These are phyloP conservation scores for Bipolaris sorokiniana DNA, from an alignment of 2,329 filamentous ascomycete species.

Conservation along the genomic window DNA sequence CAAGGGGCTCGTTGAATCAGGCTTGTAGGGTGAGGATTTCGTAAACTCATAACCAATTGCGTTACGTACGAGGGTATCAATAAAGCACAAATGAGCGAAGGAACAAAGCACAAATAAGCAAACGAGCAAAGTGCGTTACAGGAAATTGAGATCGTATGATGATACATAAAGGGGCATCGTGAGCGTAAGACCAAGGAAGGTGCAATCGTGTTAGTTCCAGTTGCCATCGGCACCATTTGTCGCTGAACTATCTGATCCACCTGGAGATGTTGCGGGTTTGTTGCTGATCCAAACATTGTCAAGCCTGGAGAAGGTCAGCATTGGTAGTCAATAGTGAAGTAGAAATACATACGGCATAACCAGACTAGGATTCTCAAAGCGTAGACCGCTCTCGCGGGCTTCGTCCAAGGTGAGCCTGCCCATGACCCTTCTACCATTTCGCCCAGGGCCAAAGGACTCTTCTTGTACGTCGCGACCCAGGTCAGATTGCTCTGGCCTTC, in stretches of 20 bases:
- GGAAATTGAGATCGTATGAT: slow-evolving; percentile 14
- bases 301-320: slow-evolving; percentile 56
- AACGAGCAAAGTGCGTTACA: slow-evolving; percentile 2
- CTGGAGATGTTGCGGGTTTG: slow-evolving; percentile 34
- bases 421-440: slow-evolving; percentile 12
- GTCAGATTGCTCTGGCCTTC: slow-evolving; percentile 63
- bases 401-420: slow-evolving; percentile 72
- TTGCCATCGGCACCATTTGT: slow-evolving; percentile 27
- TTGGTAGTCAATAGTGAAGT: background rate
- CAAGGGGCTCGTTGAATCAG: background rate
- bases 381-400: slow-evolving; percentile 69
- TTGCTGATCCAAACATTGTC: slow-evolving; percentile 70
- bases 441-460: slow-evolving; percentile 30
- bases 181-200: slow-evolving; percentile 7
- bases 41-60: slow-evolving; percentile 3
- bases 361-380: slow-evolving; percentile 79
- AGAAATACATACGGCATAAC: slow-evolving; percentile 64
- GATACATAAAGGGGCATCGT: slow-evolving; percentile 26
- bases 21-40: background rate
- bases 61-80: slow-evolving; percentile 19
- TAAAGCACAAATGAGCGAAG: slow-evolving; percentile 5
- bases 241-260: slow-evolving; percentile 32
- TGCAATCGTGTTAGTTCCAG: slow-evolving; percentile 6
- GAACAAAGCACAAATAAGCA: background rate
- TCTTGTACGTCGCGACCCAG: slow-evolving; percentile 56